Evolutionary conservation across 2,329 filamentous ascomycete species (phyloP).

Genomic region (Colletotrichum lindemuthianum): DNA sequence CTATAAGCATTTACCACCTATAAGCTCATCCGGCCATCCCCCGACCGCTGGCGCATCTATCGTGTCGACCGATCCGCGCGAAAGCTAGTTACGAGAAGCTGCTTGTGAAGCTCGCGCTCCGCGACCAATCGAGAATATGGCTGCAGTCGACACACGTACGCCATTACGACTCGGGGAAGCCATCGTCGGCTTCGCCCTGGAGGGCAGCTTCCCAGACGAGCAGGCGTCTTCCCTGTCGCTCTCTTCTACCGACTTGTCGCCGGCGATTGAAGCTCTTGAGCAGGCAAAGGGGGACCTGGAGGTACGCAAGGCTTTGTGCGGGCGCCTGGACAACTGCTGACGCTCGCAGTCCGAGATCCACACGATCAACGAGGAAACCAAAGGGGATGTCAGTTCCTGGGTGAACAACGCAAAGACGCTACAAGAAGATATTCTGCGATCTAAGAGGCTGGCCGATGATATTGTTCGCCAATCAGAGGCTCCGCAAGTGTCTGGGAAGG

Average conservation of each 20-base stretch:
- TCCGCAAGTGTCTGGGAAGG: conserved; percentile 62
- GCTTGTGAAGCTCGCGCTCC: neutral
- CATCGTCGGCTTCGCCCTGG: conserved; percentile 52
- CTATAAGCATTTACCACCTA: no score
- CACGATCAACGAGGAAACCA: conserved; percentile 78
- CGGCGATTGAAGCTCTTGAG: conserved; percentile 51
- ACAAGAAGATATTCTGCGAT: conserved; percentile 85
- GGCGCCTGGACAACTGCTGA: neutral
- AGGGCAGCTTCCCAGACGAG: conserved; percentile 53
- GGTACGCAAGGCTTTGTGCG: conserved; percentile 41
- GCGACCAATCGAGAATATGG: conserved; percentile 40
- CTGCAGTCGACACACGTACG: conserved; percentile 42
- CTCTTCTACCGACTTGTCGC: conserved; percentile 50
- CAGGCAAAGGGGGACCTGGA: conserved; percentile 50
- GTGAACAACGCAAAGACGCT: conserved; percentile 84
- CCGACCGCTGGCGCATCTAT: conserved; percentile 2
- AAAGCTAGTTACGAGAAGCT: conserved; percentile 2
- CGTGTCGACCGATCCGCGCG: neutral
- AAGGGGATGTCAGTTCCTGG: conserved; percentile 86
- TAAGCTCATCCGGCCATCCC: neutral
- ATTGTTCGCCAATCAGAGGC: conserved; percentile 82
- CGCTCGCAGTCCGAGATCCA: conserved; percentile 73
- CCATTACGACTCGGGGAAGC: conserved; percentile 48
- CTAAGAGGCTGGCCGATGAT: conserved; percentile 80
- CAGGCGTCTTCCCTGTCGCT: conserved; percentile 48